phyloP scores from a whole-genome alignment of 2,329 filamentous ascomycete genomes.

The Colletotrichum eleusines region DNA sequence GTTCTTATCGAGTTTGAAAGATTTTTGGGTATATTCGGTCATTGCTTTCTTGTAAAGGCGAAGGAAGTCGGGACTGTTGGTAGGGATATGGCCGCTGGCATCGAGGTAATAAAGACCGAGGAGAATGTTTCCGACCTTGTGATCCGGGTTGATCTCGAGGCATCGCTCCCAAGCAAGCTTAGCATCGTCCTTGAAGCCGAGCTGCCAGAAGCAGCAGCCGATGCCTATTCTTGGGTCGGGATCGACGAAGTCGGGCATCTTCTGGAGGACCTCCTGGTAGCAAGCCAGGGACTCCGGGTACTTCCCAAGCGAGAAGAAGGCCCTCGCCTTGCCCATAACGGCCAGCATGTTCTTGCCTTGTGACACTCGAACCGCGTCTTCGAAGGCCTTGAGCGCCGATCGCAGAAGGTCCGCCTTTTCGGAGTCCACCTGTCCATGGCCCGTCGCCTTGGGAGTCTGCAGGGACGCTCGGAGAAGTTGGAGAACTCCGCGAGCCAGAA shows the following conservation, averaged over 20 bases:
- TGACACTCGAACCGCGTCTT: constrained; percentile 89
- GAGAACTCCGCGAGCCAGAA: constrained; percentile 90
- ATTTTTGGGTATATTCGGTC: constrained; percentile 92
- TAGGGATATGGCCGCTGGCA: constrained; percentile 83
- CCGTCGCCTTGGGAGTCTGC: constrained; percentile 78
- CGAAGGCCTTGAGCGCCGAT: constrained; percentile 91
- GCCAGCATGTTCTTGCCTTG: constrained; percentile 92
- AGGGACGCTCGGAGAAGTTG: constrained; percentile 89
- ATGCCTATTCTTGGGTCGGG: constrained; percentile 97
- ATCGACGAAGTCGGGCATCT: constrained; percentile 88
- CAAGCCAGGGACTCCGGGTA: constrained; percentile 84
- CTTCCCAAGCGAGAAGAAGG: constrained; percentile 87
- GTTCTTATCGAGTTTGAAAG: constrained; percentile 93
- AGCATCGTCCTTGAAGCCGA: constrained; percentile 94
- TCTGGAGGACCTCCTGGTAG: constrained; percentile 89
- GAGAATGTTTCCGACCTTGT: constrained; percentile 90
- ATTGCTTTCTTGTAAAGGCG: constrained; percentile 92
- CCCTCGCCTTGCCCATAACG: constrained; percentile 87
- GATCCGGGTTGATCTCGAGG: constrained; percentile 83
- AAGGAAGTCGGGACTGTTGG: constrained; percentile 87
- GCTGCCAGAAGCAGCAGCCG: constrained; percentile 96
- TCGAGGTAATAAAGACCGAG: constrained; percentile 92
- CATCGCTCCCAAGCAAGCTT: constrained; percentile 90
- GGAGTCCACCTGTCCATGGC: constrained; percentile 73
- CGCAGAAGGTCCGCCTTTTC: constrained; percentile 85